Evolutionary conservation across 2,329 filamentous ascomycete species (phyloP).

Genomic region (Calonectria henricotiae): DNA sequence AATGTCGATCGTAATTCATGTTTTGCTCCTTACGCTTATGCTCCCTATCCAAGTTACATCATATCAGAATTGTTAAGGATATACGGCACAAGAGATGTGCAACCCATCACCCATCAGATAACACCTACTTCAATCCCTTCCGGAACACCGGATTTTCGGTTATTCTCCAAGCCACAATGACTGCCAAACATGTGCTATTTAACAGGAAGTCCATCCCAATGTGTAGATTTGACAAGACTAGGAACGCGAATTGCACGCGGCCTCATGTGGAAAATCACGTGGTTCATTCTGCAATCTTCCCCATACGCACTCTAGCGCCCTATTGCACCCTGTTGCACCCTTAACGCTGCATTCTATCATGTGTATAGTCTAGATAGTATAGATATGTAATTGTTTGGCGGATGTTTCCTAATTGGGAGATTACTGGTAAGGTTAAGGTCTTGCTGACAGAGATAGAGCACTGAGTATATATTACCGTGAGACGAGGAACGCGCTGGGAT

Average conservation of each 20-base stretch:
- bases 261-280: slow-evolving; percentile 17
- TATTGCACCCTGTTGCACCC: background rate
- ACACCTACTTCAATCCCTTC: background rate
- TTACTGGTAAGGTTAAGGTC: too few species aligned
- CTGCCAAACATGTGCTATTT: background rate
- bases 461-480: too few species aligned
- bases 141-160: background rate
- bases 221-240: background rate
- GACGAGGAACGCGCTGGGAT: too few species aligned
- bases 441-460: background rate
- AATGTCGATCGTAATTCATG: slow-evolving; percentile 22
- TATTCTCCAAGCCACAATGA: too few species aligned
- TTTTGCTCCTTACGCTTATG: background rate
- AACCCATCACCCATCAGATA: background rate
- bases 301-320: too few species aligned
- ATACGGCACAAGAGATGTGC: background rate
- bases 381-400: background rate
- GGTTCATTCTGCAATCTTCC: background rate
- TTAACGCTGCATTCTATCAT: background rate
- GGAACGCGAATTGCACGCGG: slow-evolving; percentile 21
- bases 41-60: background rate
- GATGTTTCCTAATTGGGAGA: background rate
- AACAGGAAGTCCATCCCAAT: background rate
- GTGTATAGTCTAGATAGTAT: too few species aligned
- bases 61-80: background rate